These are phyloP conservation scores for Lichtheimia corymbifera DNA, from an alignment of 371 early-diverging fungal genomes.

Conservation along the genomic window DNA sequence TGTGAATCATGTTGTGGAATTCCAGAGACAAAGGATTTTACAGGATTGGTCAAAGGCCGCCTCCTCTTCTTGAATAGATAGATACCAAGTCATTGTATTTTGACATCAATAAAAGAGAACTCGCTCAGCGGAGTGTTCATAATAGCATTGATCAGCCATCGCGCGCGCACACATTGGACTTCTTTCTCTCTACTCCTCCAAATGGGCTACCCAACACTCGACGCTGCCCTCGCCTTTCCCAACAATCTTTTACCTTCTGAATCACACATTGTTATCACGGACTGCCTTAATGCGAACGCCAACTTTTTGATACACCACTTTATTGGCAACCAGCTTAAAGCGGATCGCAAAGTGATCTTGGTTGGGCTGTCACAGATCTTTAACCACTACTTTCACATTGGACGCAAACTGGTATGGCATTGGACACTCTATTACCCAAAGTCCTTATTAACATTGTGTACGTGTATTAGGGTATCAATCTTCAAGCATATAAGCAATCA, in stretches of 20 bases:
- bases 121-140: neutral
- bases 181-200: neutral
- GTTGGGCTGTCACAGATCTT: slow-evolving; percentile 69
- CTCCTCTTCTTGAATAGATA: neutral
- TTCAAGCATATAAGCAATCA: slow-evolving; percentile 53
- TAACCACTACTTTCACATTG: slow-evolving; percentile 66
- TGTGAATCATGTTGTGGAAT: slow-evolving; percentile 31
- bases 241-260: slow-evolving; percentile 49
- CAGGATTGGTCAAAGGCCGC: slow-evolving; percentile 4
- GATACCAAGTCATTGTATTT: neutral
- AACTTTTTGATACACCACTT: slow-evolving; percentile 75
- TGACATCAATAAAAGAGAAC: neutral
- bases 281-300: slow-evolving; percentile 65
- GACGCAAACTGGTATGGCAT: slow-evolving; percentile 60
- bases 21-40: slow-evolving; percentile 26
- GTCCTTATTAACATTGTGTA: neutral
- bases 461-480: slow-evolving; percentile 58
- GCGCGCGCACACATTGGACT: neutral
- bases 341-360: slow-evolving; percentile 57
- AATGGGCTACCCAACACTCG: slow-evolving; percentile 58
- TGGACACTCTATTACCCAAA: neutral
- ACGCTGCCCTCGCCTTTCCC: slow-evolving; percentile 51
- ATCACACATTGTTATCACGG: slow-evolving; percentile 60
- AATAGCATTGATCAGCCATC: neutral
- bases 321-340: slow-evolving; percentile 64